Conservation (phyloP, 2,329 filamentous ascomycete species). For the Boeremia lycopersici region DNA sequence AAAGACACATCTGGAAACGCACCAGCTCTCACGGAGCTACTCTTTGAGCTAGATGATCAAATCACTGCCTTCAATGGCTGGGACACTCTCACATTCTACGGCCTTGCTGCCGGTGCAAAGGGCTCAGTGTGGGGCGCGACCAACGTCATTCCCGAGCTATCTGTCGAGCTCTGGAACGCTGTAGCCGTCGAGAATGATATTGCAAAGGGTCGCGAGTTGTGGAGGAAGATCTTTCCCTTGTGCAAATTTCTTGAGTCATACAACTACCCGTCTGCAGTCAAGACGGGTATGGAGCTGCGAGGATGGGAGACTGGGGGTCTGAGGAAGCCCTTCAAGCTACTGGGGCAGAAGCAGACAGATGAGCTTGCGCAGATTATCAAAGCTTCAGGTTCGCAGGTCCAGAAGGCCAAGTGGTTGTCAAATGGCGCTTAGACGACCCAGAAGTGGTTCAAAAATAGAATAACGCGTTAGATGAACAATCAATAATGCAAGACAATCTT, state of each 20-base stretch:
- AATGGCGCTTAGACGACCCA: constrained; percentile 1
- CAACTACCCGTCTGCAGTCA: constrained; percentile 56
- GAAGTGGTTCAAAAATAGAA: background rate
- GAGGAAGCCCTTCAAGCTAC: constrained; percentile 56
- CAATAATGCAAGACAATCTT: background rate
- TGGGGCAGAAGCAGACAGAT: constrained; percentile 21
- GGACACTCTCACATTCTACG: constrained; percentile 62
- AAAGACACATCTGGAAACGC: constrained; percentile 61
- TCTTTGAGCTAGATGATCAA: constrained; percentile 51
- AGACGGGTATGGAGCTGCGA: constrained; percentile 57
- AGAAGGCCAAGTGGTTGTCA: constrained; percentile 8
- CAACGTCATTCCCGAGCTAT: constrained; percentile 58
- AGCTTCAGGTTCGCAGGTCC: background rate
- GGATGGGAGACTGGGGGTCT: constrained; percentile 56
- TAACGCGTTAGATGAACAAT: background rate
- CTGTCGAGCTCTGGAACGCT: constrained; percentile 56
- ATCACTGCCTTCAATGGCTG: constrained; percentile 60
- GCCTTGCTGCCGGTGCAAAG: constrained; percentile 56
- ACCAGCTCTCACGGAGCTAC: constrained; percentile 56
- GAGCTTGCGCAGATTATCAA: constrained; percentile 8
- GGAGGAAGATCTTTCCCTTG: constrained; percentile 57
- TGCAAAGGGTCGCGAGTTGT: constrained; percentile 53
- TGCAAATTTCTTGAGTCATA: constrained; percentile 59
- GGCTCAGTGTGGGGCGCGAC: constrained; percentile 60
- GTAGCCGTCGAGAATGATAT: constrained; percentile 53